Evolutionary conservation across 306 rosid species (phyloP), one percentile per base, ranked within the genome.

Genomic region (Fagus crenata): DNA sequence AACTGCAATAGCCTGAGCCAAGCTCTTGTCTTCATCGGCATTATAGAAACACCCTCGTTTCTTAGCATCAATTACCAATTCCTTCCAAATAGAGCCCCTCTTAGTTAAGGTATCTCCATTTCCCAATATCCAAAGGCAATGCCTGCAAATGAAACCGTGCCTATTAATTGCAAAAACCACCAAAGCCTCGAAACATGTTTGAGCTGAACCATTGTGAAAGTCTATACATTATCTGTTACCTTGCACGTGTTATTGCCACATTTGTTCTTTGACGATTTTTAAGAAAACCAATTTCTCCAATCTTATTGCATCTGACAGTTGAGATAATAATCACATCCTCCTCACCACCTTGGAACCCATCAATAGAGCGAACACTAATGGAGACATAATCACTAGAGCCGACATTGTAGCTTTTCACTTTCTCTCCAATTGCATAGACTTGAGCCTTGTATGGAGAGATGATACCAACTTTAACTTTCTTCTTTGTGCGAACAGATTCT

Each of bases 391-490:
- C 5, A 5, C 6, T 11, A 54, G 28, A 43, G 67, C n/a, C 69
- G n/a, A 6, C 2, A 35, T 35, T n/a, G 41, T 67, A 85, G 18
- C 4, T 75, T 69, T 74, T 39, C 7, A 85, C 43, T 4, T 53
- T 72, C 54, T 78, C 61, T 28, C 67, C 35, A 54, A 85, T 82
- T 56, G 77, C 82, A 15, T 51, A 3, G 17, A 85, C 88, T 72
- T 81, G 88, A 15, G 88, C 88, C 60, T 82, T 85, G 82, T 85
- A 82, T 46, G 89, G 84, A 42, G 89, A 82, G 56, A 85, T 85
- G 53, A 85, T 79, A 3, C 86, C 89, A 4, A 85, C 64, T 53
- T 79, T 79, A 0, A 82, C 75, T 42, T 73, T 82, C 71, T 37
- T 46, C 51, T 46, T 85, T 37, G 54, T 82, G 41, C 64, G 0